phyloP scores from a whole-genome alignment of 2,329 filamentous ascomycete genomes.

The Botryotinia calthae region DNA sequence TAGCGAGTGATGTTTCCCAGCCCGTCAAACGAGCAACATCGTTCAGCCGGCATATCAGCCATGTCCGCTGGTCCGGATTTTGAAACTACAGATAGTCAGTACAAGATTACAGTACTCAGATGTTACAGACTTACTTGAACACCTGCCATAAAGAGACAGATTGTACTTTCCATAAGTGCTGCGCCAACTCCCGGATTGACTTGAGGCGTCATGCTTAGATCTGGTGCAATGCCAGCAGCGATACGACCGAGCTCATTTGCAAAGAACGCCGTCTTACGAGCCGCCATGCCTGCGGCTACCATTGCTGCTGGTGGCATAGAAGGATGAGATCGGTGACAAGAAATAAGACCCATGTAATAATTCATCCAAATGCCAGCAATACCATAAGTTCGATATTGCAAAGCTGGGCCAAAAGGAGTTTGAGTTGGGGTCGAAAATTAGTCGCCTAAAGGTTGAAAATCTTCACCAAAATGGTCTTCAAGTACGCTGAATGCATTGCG shows the following conservation, averaged over 20 bases:
- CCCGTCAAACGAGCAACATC: slow-evolving; percentile 79
- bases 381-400: slow-evolving; percentile 82
- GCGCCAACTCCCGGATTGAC: slow-evolving; percentile 77
- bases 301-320: slow-evolving; percentile 85
- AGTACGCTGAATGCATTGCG: slow-evolving; percentile 68
- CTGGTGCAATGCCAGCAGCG: slow-evolving; percentile 63
- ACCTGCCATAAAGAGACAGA: slow-evolving; percentile 83
- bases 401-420: slow-evolving; percentile 78
- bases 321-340: slow-evolving; percentile 79
- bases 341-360: slow-evolving; percentile 80
- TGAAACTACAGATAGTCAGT: slow-evolving; percentile 56
- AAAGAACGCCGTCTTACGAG: slow-evolving; percentile 65
- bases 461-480: slow-evolving; percentile 62
- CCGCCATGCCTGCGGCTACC: slow-evolving; percentile 77
- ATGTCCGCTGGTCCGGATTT: slow-evolving; percentile 68
- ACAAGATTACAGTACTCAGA: neutral
- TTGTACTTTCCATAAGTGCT: slow-evolving; percentile 76
- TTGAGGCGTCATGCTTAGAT: slow-evolving; percentile 45
- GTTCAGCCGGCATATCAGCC: slow-evolving; percentile 71
- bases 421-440: slow-evolving; percentile 61
- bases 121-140: slow-evolving; percentile 55
- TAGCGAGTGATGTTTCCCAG: slow-evolving; percentile 79
- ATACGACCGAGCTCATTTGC: slow-evolving; percentile 79
- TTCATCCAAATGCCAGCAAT: slow-evolving; percentile 86
- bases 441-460: slow-evolving; percentile 71